These are phyloP conservation scores for Aotearoamyces nothofagi DNA, from an alignment of 2,329 filamentous ascomycete genomes.

Conservation along the genomic window DNA sequence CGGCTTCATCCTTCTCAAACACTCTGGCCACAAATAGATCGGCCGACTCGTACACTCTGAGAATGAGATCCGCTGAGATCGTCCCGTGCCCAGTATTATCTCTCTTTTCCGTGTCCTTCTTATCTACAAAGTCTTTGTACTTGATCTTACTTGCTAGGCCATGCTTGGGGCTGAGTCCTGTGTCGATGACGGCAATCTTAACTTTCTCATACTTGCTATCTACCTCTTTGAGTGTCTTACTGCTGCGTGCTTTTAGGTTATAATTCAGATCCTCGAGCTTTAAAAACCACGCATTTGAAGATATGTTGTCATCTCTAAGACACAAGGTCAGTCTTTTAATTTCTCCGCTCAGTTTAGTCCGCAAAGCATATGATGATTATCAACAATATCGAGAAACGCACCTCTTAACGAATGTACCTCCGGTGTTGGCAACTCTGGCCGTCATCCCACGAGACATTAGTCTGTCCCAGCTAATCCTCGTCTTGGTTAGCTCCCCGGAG, in stretches of 20 bases:
- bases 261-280: neutral
- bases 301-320: slow-evolving; percentile 1
- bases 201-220: neutral
- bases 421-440: no score
- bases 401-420: no score
- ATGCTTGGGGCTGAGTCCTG: neutral
- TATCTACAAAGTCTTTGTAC: neutral
- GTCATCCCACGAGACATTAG: no score
- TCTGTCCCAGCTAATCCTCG: no score
- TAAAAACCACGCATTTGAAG: neutral
- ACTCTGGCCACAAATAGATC: no score
- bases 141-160: neutral
- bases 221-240: neutral
- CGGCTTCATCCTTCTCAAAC: no score
- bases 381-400: no score
- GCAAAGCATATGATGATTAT: no score
- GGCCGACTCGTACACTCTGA: no score
- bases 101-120: slow-evolving; percentile 1
- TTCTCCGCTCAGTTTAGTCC: no score
- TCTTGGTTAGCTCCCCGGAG: no score
- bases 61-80: no score
- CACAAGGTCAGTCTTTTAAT: neutral
- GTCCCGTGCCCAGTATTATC: neutral
- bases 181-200: slow-evolving; percentile 1
- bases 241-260: neutral